Evolutionary conservation across 495 filamentous ascomycete genomes (phyloP).

Genomic region (Amniculicola lignicola): DNA sequence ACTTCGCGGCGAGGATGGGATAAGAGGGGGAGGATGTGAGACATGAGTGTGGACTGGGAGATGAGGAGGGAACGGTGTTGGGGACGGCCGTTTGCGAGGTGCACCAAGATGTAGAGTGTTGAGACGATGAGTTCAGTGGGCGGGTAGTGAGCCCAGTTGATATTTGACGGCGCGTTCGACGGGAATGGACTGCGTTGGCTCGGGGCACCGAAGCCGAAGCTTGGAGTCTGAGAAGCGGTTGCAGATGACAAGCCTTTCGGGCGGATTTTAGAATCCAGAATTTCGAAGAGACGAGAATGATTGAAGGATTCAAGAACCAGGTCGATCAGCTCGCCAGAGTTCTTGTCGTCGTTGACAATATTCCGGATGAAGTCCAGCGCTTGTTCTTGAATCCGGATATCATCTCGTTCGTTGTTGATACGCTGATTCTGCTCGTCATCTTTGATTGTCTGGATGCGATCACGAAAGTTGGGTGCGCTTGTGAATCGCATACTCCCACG

Average conservation of each 20-base stretch:
- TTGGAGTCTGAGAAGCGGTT: no score
- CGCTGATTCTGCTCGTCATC: constrained; percentile 55
- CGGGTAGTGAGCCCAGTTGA: constrained; percentile 21
- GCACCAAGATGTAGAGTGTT: constrained; percentile 72
- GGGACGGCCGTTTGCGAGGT: constrained; percentile 76
- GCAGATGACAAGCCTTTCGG: constrained; percentile 22
- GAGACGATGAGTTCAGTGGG: constrained; percentile 66
- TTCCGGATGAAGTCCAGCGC: constrained; percentile 85
- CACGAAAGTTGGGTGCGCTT: constrained; percentile 27
- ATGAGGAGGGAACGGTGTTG: constrained; percentile 74
- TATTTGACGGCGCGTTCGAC: not conserved
- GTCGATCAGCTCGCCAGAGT: constrained; percentile 73
- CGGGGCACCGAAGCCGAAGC: not conserved
- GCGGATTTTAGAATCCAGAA: constrained; percentile 67
- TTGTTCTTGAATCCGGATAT: constrained; percentile 84
- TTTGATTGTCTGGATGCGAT: constrained; percentile 50
- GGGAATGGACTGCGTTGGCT: not conserved
- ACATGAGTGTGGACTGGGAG: constrained; percentile 57
- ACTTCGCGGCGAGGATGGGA: constrained; percentile 66
- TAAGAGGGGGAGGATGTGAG: constrained; percentile 56
- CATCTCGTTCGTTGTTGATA: constrained; percentile 67
- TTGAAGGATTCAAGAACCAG: constrained; percentile 73
- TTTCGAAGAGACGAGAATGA: constrained; percentile 68
- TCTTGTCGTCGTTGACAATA: constrained; percentile 68
- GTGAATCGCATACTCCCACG: constrained; percentile 40